Conservation (phyloP, 441 rosid species). For the Pelargonium australe region DNA sequence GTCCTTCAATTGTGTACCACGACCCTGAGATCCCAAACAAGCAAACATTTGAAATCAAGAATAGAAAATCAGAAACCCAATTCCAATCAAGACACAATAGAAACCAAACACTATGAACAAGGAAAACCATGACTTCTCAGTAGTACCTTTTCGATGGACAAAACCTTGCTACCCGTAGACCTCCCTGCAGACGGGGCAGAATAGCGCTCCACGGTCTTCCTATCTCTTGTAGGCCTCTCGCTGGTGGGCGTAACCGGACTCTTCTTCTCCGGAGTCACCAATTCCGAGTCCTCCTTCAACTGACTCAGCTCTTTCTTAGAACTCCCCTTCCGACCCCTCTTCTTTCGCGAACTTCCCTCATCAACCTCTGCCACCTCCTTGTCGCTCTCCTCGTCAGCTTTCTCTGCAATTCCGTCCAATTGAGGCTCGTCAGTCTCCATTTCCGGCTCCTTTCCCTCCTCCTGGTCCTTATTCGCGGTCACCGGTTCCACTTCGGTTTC, state of each 20-base stretch:
- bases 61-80: neutral
- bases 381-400: slow-evolving; percentile 18
- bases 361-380: slow-evolving; percentile 13
- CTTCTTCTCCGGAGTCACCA: slow-evolving; percentile 20
- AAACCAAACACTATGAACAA: neutral
- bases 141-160: slow-evolving; percentile 66
- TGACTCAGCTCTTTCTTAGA: slow-evolving; percentile 23
- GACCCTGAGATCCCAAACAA: slow-evolving; percentile 45
- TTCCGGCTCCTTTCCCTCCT: slow-evolving; percentile 3
- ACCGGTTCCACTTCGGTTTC: slow-evolving; percentile 22
- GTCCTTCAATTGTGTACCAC: slow-evolving; percentile 78
- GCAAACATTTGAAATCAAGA: too few relatives aligned
- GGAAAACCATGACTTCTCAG: neutral
- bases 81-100: neutral
- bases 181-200: slow-evolving; percentile 48
- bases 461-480: slow-evolving; percentile 12
- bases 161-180: slow-evolving; percentile 46
- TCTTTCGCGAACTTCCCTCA: slow-evolving; percentile 3
- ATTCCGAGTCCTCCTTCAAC: slow-evolving; percentile 24
- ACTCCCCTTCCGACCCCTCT: slow-evolving; percentile 20
- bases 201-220: slow-evolving; percentile 83
- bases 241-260: slow-evolving; percentile 52
- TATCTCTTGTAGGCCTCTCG: slow-evolving; percentile 82
- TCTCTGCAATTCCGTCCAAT: slow-evolving; percentile 13
- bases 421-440: slow-evolving; percentile 11